Percentiles rank a stretch among this genome's conserved stretches.
phyloP scores from a whole-genome alignment of 2,329 filamentous ascomycete species.

The Ceratocystis alfenasii region DNA sequence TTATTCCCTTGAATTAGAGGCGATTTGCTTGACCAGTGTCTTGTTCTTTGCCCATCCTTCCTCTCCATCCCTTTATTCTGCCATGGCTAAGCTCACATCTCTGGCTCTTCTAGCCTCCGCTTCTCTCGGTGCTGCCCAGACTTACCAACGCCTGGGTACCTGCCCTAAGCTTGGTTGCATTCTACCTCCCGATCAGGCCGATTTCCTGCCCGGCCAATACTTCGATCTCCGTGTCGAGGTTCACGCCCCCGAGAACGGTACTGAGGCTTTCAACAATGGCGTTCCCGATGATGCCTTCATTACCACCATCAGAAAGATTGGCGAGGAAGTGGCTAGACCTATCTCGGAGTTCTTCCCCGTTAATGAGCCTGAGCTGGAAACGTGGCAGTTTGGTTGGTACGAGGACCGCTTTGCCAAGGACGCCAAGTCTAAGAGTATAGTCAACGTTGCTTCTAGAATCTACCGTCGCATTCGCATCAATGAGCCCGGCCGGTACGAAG shows the following conservation, averaged over 20 bases:
- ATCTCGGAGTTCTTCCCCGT: slow-evolving; percentile 56
- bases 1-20: neutral
- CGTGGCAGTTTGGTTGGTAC: slow-evolving; percentile 71
- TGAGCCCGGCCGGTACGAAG: slow-evolving; percentile 68
- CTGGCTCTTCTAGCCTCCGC: slow-evolving; percentile 18
- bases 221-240: slow-evolving; percentile 78
- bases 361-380: slow-evolving; percentile 60
- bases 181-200: slow-evolving; percentile 53
- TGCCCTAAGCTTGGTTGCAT: slow-evolving; percentile 49
- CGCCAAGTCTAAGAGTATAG: slow-evolving; percentile 53
- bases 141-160: slow-evolving; percentile 47
- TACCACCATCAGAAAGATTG: slow-evolving; percentile 59
- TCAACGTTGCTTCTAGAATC: slow-evolving; percentile 69
- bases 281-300: slow-evolving; percentile 63
- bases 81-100: slow-evolving; percentile 18
- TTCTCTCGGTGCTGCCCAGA: slow-evolving; percentile 36
- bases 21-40: slow-evolving; percentile 7
- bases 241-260: slow-evolving; percentile 69
- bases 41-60: neutral
- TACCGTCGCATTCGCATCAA: slow-evolving; percentile 65
- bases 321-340: slow-evolving; percentile 36
- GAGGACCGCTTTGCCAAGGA: slow-evolving; percentile 74
- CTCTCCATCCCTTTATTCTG: neutral
- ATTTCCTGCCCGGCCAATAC: slow-evolving; percentile 72
- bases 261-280: slow-evolving; percentile 58